Base-by-base conservation (phyloP, 495 filamentous ascomycete genomes). In the Amorphotheca resinae region DNA sequence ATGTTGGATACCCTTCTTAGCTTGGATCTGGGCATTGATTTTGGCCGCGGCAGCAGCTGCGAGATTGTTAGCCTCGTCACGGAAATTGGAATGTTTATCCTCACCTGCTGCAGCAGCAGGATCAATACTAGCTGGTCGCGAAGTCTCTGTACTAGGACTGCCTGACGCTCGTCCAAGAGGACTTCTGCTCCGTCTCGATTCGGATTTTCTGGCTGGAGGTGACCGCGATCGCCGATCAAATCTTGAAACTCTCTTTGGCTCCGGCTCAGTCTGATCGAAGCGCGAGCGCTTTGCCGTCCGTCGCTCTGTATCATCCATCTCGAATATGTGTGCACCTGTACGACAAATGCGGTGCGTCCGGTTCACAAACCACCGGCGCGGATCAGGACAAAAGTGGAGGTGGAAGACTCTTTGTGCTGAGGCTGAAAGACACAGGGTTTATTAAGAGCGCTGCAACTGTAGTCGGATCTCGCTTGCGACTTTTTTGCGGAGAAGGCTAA, bases 1-100 rank as follows among this genome's bases (percentile, higher is more conserved):
- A 65, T 88, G 86, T 59, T 95, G 89, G 41, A 89, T 81, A 44
- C 83, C 87, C 62, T 93, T 93, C 62, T 87, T 91, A 9, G 86
- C 85, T 58, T 91, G 82, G 46, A 96, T 77, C 55, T 83, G 77
- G 30, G 87, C 91, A 64, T 94, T 93, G 62, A 96, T 96, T 59
- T 75, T 83, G 42, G 88, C 89, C 23, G 91, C 91, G 1, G 88
- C 88, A 37, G 86, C 87, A 59, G 87, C 87, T 91, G 28, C 33
- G 33, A 22, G 48, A 44, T 14, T 37, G 41, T 50, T 33, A 52
- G 31, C 31, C 26, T n/a, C 18, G 30, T 40, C 8, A 38, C 9
- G 1, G 37, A 42, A 12, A 8, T n/a, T 20, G 32, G 16, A 15
- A 14, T 22, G n/a, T 14, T 9, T 14, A 17, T 17, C 46, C 61